phyloP scores from a whole-genome alignment of 305 asterid genomes.

The Euphrasia arctica region DNA sequence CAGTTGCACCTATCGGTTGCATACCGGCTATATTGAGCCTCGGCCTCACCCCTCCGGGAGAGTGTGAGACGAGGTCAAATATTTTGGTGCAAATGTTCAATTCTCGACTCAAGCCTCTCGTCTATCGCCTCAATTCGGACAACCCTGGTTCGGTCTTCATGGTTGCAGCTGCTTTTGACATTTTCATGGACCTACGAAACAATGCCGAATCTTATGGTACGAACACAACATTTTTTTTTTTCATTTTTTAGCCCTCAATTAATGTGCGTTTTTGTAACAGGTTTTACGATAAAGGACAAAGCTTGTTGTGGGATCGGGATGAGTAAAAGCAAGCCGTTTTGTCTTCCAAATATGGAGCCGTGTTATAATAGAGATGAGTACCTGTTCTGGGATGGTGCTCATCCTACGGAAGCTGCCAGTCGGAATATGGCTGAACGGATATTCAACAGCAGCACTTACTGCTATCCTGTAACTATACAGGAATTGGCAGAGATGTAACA shows the following conservation, averaged over 20 bases:
- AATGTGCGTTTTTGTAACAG: constrained; percentile 7
- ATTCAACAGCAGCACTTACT: constrained; percentile 16
- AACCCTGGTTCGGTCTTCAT: constrained; percentile 4
- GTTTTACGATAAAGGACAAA: constrained; percentile 24
- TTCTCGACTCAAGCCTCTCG: constrained; percentile 15
- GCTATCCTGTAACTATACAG: constrained; percentile 4
- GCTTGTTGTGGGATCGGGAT: constrained; percentile 16
- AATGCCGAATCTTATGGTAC: too few relatives aligned
- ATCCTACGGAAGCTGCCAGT: constrained; percentile 24
- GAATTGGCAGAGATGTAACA: constrained; percentile 6
- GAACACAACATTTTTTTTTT: too few relatives aligned
- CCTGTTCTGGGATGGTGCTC: constrained; percentile 27
- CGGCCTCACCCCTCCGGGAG: not conserved
- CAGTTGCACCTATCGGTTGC: constrained; percentile 22
- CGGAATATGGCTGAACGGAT: constrained; percentile 7
- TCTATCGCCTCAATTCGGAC: constrained; percentile 14
- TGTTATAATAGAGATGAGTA: constrained; percentile 24
- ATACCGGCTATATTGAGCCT: not conserved
- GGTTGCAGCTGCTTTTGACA: too few relatives aligned
- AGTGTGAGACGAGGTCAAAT: constrained; percentile 1
- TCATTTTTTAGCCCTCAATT: too few relatives aligned
- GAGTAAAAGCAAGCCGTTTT: not conserved
- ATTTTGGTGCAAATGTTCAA: constrained; percentile 20
- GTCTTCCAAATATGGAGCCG: not conserved
- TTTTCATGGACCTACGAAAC: too few relatives aligned